phyloP scores from a whole-genome alignment of 192 early-diverging fungal genomes.

The Coemansia sp. region DNA sequence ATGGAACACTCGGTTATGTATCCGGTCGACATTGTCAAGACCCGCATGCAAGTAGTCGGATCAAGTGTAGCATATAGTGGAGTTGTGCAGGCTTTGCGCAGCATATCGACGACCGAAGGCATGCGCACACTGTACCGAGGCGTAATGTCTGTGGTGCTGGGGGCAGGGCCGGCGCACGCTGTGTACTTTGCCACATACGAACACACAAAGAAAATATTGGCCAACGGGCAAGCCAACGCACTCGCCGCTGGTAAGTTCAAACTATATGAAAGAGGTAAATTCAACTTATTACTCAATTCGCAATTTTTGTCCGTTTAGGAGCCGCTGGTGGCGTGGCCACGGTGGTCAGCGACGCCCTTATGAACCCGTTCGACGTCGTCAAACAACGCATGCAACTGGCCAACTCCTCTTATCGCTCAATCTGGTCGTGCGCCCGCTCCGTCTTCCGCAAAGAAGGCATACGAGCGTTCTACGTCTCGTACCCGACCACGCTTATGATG shows the following conservation, averaged over 20 bases:
- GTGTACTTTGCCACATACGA: constrained; percentile 96
- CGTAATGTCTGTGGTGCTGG: constrained; percentile 87
- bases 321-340: constrained; percentile 88
- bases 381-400: constrained; percentile 95
- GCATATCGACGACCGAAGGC: constrained; percentile 75
- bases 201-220: constrained; percentile 77
- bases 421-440: constrained; percentile 66
- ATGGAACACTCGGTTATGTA: constrained; percentile 95
- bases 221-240: constrained; percentile 54
- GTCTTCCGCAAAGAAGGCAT: constrained; percentile 77
- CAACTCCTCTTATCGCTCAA: constrained; percentile 67
- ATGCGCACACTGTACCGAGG: constrained; percentile 86
- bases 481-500: constrained; percentile 92
- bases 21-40: constrained; percentile 94
- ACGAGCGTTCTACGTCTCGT: constrained; percentile 88
- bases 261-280: neutral
- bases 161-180: constrained; percentile 94
- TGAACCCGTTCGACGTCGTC: constrained; percentile 98
- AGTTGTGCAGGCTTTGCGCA: constrained; percentile 65
- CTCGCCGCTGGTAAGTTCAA: constrained; percentile 53
- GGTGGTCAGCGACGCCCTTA: constrained; percentile 80
- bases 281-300: too few species aligned
- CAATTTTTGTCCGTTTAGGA: constrained; percentile 51
- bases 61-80: constrained; percentile 71
- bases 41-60: constrained; percentile 87